These are phyloP conservation scores for Phytophthora meadii DNA, from an alignment of 352 stramenopile species.

Conservation along the genomic window DNA sequence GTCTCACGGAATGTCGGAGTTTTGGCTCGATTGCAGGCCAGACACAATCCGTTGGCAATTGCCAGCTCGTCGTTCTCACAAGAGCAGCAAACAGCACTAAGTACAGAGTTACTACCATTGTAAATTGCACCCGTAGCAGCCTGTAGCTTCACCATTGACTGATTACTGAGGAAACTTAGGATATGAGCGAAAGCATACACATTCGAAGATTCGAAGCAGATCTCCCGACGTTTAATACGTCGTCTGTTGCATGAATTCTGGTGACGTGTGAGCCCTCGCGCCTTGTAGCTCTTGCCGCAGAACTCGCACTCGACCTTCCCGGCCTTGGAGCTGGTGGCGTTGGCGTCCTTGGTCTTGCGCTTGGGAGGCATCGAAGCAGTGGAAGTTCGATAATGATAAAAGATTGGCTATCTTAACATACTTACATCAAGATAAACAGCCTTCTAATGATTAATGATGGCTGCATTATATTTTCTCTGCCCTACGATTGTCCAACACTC, in stretches of 20 bases:
- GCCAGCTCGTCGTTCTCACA: neutral
- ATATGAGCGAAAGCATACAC: neutral
- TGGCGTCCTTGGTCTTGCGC: too few relatives aligned
- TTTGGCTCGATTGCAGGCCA: neutral
- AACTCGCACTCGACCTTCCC: neutral
- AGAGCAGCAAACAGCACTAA: neutral
- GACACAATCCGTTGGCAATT: neutral
- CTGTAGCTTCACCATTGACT: neutral
- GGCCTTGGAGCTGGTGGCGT: neutral
- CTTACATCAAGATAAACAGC: too few relatives aligned
- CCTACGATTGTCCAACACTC: too few relatives aligned
- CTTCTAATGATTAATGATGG: too few relatives aligned
- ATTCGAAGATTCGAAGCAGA: neutral
- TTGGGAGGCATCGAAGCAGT: neutral
- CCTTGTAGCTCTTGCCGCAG: neutral
- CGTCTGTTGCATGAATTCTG: neutral
- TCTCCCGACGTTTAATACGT: neutral
- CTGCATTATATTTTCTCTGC: too few relatives aligned
- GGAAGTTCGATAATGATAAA: neutral
- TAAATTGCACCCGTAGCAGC: neutral
- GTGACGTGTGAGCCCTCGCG: neutral
- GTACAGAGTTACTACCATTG: neutral
- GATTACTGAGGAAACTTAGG: neutral
- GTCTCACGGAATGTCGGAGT: neutral
- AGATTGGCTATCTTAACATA: neutral